Base-by-base conservation (phyloP, 441 rosid genomes). In the Gossypium aridum region DNA sequence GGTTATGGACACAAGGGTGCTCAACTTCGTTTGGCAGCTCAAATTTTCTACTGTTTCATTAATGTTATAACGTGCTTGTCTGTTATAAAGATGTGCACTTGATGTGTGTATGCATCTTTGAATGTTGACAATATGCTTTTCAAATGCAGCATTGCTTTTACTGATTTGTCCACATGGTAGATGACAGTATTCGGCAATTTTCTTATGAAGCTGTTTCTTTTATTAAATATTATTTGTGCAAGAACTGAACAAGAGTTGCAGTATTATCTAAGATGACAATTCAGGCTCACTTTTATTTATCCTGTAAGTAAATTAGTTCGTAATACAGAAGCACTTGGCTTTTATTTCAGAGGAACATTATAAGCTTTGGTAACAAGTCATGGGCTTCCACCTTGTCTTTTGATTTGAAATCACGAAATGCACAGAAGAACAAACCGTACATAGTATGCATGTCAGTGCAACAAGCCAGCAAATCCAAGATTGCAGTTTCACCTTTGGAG, bases 371-470 rank as follows among this genome's bases (percentile, higher is more conserved):
- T 31, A 82, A 79, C 71, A 90, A 86, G 76, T 78, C 92, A 85
- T 83, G 93, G 92, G 74, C 82, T 54, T 84, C 89, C 76, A 68
- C 83, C 22, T 63, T 83, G 19, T 70, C 86, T 39, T 66, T 90
- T 81, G 85, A 81, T 76, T 77, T 82, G 80, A 91, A 79, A 77
- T 83, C 84, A 20, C 76, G 75, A 67, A 84, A 72, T 75, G 70
- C 70, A 64, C 79, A 65, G 53, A 84, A 79, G 49, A 81, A 74
- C 43, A 79, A 75, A 28, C 83, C 64, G 28, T 71, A 23, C 8
- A 72, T 73, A 2, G 75, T 91, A 23, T 85, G 94, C 81, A 88
- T 91, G 97, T 95, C 98, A 62, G 83, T 93, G 77, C 96, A 95
- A 77, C 96, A 95, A 81, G 88, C 95, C 62, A 88, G 85, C 81